A percentile compares a stretch with the other conserved stretches of the same genome.
Evolutionary conservation across 139 green algal species (phyloP).

Genomic region (Coelastrella sp.): DNA sequence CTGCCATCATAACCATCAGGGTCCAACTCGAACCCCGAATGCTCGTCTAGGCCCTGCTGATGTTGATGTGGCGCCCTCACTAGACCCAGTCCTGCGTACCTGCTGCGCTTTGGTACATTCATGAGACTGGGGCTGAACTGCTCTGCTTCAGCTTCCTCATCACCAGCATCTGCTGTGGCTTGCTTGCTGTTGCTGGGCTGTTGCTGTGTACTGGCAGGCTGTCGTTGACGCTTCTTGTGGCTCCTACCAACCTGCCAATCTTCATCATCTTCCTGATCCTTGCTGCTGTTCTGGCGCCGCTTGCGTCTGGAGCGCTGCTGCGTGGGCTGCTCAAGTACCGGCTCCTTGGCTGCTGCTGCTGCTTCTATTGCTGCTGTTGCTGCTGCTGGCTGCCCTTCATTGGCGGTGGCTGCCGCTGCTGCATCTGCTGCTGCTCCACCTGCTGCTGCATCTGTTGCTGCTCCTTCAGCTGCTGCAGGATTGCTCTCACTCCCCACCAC

Average conservation of each 20-base stretch:
- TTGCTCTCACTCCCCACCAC: background rate
- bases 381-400: conserved; percentile 10
- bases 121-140: background rate
- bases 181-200: background rate
- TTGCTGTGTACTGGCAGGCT: background rate
- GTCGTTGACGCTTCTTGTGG: background rate
- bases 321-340: background rate
- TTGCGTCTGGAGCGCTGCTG: background rate
- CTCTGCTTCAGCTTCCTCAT: background rate
- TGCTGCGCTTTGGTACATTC: background rate
- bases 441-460: conserved; percentile 9
- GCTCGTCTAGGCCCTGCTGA: background rate
- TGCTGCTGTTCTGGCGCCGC: background rate
- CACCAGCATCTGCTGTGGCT: background rate
- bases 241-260: background rate
- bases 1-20: background rate
- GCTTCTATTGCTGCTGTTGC: conserved; percentile 8
- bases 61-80: background rate
- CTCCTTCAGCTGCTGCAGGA: background rate
- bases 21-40: background rate
- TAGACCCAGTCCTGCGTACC: background rate
- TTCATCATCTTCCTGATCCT: background rate
- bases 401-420: background rate
- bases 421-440: background rate
- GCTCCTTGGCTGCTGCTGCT: background rate